phyloP scores from a whole-genome alignment of 306 rosid species.

The Medicago arabica region DNA sequence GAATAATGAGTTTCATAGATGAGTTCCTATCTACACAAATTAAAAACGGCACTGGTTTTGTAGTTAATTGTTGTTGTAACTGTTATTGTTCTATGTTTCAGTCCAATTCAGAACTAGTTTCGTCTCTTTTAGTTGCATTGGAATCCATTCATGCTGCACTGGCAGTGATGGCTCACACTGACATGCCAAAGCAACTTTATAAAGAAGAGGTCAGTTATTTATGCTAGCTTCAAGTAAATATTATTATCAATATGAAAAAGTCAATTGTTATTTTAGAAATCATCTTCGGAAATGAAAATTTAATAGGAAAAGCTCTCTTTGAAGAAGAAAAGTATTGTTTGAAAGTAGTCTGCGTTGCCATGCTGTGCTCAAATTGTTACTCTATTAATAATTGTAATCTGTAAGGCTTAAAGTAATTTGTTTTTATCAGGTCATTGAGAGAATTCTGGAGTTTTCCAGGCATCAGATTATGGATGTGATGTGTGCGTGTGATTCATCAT shows the following conservation, averaged over 20 bases:
- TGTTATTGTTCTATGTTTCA: constrained; percentile 54
- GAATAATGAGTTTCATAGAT: neutral
- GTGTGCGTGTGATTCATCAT: constrained; percentile 95
- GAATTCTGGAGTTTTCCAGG: constrained; percentile 93
- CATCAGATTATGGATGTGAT: constrained; percentile 91
- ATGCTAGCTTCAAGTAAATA: constrained; percentile 26
- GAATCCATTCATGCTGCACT: constrained; percentile 98
- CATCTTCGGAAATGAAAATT: neutral
- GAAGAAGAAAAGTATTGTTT: constrained; percentile 31
- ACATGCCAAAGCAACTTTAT: constrained; percentile 94
- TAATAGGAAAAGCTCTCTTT: neutral
- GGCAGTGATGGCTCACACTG: constrained; percentile 79
- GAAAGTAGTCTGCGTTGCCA: constrained; percentile 32
- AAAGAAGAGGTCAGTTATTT: constrained; percentile 80
- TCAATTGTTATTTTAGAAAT: neutral
- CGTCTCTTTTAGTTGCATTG: constrained; percentile 75
- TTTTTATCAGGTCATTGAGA: constrained; percentile 77
- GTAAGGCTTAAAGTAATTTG: constrained; percentile 37
- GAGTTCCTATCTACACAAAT: constrained; percentile 13
- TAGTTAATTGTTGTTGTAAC: constrained; percentile 32
- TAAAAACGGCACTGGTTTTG: neutral
- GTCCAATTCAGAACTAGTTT: constrained; percentile 81
- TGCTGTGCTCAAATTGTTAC: constrained; percentile 21
- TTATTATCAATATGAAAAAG: constrained; percentile 10
- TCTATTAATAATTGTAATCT: constrained; percentile 8